Percentiles rank a stretch among this genome's conserved stretches.
These are phyloP conservation scores for Coemansia reversa DNA, from an alignment of 192 early-diverging fungal species.

Conservation along the genomic window DNA sequence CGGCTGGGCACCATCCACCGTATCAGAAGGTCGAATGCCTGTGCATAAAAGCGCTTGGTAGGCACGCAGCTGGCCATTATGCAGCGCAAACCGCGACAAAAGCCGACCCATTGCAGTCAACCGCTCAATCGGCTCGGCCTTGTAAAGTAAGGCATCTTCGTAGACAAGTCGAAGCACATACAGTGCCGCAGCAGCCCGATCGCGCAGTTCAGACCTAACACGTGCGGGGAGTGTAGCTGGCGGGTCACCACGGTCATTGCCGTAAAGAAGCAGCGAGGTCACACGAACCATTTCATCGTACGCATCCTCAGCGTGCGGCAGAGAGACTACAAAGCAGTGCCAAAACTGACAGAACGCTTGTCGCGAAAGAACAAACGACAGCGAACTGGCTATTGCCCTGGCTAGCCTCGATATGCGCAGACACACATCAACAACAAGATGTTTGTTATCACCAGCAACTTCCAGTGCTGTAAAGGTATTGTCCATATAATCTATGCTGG, in stretches of 20 bases:
- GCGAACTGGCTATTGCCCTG: conserved; percentile 9
- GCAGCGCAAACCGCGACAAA: conserved; percentile 22
- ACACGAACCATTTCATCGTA: conserved; percentile 20
- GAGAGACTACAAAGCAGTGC: conserved; percentile 16
- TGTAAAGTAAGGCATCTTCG: conserved; percentile 33
- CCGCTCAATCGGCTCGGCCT: conserved; percentile 13
- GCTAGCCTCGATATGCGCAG: conserved; percentile 23
- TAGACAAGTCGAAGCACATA: conserved; percentile 42
- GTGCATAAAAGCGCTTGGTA: conserved; percentile 16
- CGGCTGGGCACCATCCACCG: background rate
- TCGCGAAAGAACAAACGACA: conserved; percentile 37
- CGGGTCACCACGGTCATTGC: conserved; percentile 12
- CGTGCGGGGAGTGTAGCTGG: conserved; percentile 14
- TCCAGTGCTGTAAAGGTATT: conserved; percentile 7
- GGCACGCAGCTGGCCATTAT: background rate
- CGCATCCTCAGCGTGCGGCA: conserved; percentile 3
- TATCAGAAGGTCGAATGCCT: background rate
- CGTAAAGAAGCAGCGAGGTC: conserved; percentile 21
- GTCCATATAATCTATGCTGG: conserved; percentile 13
- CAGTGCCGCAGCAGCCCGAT: conserved; percentile 30
- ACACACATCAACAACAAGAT: conserved; percentile 3
- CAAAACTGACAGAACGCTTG: conserved; percentile 15
- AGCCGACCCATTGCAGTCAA: conserved; percentile 20
- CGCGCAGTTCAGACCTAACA: conserved; percentile 26
- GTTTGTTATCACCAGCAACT: background rate